These are phyloP conservation scores for Puccinia hordei DNA, from an alignment of 1,284 basidiomycete genomes.

Conservation along the genomic window DNA sequence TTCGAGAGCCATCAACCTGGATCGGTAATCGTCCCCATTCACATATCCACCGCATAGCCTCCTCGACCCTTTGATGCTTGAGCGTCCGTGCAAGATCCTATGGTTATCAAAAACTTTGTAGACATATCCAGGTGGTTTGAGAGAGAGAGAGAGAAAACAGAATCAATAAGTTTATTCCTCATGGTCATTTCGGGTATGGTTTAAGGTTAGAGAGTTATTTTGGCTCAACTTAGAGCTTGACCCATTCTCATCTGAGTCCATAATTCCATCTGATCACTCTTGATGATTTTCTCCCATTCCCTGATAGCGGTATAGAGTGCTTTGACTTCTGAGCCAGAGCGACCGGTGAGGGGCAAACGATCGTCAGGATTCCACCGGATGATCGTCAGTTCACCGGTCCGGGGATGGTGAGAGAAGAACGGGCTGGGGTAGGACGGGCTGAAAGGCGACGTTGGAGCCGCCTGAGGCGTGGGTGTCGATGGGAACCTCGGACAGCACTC, in stretches of 20 bases:
- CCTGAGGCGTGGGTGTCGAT: conserved; percentile 71
- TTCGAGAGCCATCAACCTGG: conserved; percentile 70
- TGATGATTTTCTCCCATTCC: conserved; percentile 75
- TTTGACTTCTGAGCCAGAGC: conserved; percentile 52
- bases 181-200: background rate
- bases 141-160: background rate
- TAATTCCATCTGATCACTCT: conserved; percentile 79
- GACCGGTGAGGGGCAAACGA: conserved; percentile 66
- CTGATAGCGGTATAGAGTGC: conserved; percentile 78
- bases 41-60: conserved; percentile 95
- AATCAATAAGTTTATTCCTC: background rate
- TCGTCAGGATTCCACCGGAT: conserved; percentile 97
- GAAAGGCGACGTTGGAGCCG: conserved; percentile 64
- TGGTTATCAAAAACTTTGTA: conserved; percentile 76
- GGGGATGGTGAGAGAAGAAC: conserved; percentile 66
- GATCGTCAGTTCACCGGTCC: conserved; percentile 69
- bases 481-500: conserved; percentile 69
- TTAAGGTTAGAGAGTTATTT: background rate
- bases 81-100: conserved; percentile 88
- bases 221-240: conserved; percentile 71
- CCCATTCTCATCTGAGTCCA: conserved; percentile 87
- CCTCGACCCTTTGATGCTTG: conserved; percentile 80
- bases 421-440: conserved; percentile 65
- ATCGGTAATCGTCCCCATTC: conserved; percentile 83
- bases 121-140: background rate